Base-by-base conservation (phyloP, 495 filamentous ascomycete species). In the Hypoxylon subgilvum region DNA sequence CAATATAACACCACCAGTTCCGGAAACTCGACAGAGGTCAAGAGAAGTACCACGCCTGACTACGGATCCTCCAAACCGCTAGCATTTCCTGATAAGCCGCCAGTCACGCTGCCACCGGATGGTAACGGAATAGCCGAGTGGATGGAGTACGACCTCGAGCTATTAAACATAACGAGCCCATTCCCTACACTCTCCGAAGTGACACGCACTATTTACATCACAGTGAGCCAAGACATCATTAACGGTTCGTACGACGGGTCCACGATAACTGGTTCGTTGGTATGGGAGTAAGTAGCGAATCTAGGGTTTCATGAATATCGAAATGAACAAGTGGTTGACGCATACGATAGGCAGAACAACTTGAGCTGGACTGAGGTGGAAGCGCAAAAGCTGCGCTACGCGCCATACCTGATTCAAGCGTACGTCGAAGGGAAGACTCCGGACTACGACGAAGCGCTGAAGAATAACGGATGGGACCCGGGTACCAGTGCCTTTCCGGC, bases 341-440 rank as follows among this genome's bases (percentile, higher is more conserved):
- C 63, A 75, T 31, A 75, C 66, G 16, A 4, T 68, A 65, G 74
- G 12, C 66, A 76, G 34, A 82, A 78, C 55, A 72, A 69, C 21
- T 67, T 78, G n/a, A 59, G 74, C 17, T 85, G 82, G 84, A 77
- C 71, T 3, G 76, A 83, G 19, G 49, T 66, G n/a, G 58, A 66
- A 23, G 69, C 70, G 38, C 46, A 63, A 17, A 32, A 46, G 17
- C 28, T 65, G 9, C 41, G 57, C 28, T 67, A 62, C 10, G 53
- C 31, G 19, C 84, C 84, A 0, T 79, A 85, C 25, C 74, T 87
- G 6, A 76, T 87, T 32, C 69, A 79, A 57, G 76, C 84, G 39
- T 87, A 86, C 68, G 52, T 73, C 38, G 67, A 75, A 23, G 76
- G 75, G 7, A 58, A 69, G 31, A 63, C 63, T 3, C 79, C 78